Percentiles rank a stretch among this genome's conserved stretches.
These are phyloP conservation scores for Phytophthora kernoviae DNA, from an alignment of 352 stramenopile genomes.

Conservation along the genomic window DNA sequence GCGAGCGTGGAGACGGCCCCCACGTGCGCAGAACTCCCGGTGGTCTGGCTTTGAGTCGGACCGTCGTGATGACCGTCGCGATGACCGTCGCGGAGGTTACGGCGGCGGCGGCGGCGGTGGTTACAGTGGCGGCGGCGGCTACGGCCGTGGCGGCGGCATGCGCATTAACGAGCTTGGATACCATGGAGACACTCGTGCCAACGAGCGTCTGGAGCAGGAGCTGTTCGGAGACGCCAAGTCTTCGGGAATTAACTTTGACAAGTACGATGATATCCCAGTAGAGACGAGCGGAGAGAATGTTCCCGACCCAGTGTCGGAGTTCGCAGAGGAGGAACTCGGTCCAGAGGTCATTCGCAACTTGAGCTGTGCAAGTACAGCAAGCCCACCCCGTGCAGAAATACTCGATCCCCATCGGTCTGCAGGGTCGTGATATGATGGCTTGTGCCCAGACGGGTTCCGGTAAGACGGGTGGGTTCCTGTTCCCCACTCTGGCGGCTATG, in stretches of 20 bases:
- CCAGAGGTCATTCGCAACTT: slow-evolving; percentile 93
- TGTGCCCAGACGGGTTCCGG: slow-evolving; percentile 98
- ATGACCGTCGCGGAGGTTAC: slow-evolving; percentile 37
- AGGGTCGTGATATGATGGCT: slow-evolving; percentile 98
- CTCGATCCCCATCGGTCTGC: slow-evolving; percentile 96
- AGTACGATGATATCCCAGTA: slow-evolving; percentile 98
- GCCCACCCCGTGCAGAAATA: slow-evolving; percentile 99
- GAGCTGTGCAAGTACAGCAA: slow-evolving; percentile 94
- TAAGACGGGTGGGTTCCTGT: slow-evolving; percentile 97
- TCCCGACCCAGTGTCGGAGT: slow-evolving; percentile 92
- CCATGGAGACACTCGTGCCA: slow-evolving; percentile 93
- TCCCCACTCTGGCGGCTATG: slow-evolving; percentile 97
- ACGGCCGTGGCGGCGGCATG: slow-evolving; percentile 49
- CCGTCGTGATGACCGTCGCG: slow-evolving; percentile 39
- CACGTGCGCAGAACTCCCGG: slow-evolving; percentile 55
- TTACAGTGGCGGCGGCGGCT: slow-evolving; percentile 40
- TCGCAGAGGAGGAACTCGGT: slow-evolving; percentile 89
- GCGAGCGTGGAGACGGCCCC: slow-evolving; percentile 33
- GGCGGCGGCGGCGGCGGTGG: slow-evolving; percentile 23
- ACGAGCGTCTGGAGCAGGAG: slow-evolving; percentile 92
- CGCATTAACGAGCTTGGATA: slow-evolving; percentile 96
- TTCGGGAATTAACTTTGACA: slow-evolving; percentile 99
- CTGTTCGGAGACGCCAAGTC: slow-evolving; percentile 93
- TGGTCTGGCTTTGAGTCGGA: slow-evolving; percentile 62
- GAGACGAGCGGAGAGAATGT: slow-evolving; percentile 95